Evolutionary conservation across 495 filamentous ascomycete species (phyloP), one percentile per base, ranked within the genome.

Genomic region (Aspergillus panamensis): DNA sequence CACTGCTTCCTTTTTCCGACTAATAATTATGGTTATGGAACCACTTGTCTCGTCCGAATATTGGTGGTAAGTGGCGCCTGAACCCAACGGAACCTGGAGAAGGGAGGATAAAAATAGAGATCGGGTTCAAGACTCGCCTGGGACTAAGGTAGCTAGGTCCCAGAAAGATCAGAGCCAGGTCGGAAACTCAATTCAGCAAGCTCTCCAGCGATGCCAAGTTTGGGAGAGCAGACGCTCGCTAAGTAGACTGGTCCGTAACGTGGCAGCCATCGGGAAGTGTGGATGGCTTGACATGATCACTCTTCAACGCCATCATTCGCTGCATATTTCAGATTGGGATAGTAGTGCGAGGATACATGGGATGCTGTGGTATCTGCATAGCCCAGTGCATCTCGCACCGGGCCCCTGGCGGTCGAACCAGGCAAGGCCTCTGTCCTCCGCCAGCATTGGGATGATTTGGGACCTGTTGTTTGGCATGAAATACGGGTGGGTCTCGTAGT

Each of bases 41-140:
- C 56, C 52, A 66, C 60, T 45, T 33, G 54, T 49, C 25, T 53
- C 40, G 56, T 52, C 55, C 35, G 42, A 47, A 44, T 52, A 44
- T 31, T 45, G 48, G 53, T 31, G 29, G 53, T 44, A 40, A 49
- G 45, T 55, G 44, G 51, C 31, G 47, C 45, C 19, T 42, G 43
- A 10, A 56, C 17, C 16, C 57, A 39, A 19, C 35, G 48, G 30
- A 50, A 55, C 40, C 48, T 58, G 48, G 16, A 58, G 52, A 25
- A 56, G 56, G 49, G 17, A 33, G 30, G 60, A 63, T 60, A 61
- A 63, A 66, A 63, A 66, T 66, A 66, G 64, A 55, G 49, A 59
- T 35, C 14, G 25, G 39, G 17, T 39, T 57, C 50, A n/a, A 48
- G 44, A 21, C 61, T 61, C 61, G 58, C 32, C 53, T 35, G 53